A percentile compares a stretch with the other conserved stretches of the same genome.
Conservation (phyloP, 148 eudicot species). For the Drosera capensis region DNA sequence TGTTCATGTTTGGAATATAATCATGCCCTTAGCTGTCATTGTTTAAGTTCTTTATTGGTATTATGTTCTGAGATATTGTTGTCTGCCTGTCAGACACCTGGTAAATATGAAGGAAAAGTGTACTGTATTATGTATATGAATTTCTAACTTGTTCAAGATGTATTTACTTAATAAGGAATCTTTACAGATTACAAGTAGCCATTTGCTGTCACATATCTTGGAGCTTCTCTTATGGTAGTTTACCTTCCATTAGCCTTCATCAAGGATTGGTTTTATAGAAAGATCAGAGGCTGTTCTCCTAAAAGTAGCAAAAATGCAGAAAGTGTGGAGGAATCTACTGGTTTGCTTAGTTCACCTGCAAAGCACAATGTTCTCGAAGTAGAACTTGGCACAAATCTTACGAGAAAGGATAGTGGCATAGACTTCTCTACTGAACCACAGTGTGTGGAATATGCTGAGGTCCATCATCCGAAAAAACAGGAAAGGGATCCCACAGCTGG, state of each 20-base stretch:
- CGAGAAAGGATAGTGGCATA: slow-evolving; percentile 47
- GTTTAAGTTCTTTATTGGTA: too few relatives aligned
- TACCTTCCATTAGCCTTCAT: slow-evolving; percentile 85
- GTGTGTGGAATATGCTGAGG: slow-evolving; percentile 19
- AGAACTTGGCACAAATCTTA: slow-evolving; percentile 43
- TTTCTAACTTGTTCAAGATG: too few relatives aligned
- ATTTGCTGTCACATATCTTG: slow-evolving; percentile 96
- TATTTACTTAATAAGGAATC: slow-evolving; percentile 54
- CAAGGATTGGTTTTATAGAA: slow-evolving; percentile 63
- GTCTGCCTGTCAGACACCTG: too few relatives aligned
- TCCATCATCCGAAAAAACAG: slow-evolving; percentile 19
- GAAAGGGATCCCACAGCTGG: slow-evolving; percentile 42
- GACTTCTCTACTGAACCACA: slow-evolving; percentile 46
- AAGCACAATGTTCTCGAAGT: slow-evolving; percentile 40
- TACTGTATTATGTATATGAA: too few relatives aligned
- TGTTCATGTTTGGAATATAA: too few relatives aligned
- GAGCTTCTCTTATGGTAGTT: slow-evolving; percentile 94
- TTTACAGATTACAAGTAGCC: slow-evolving; percentile 85
- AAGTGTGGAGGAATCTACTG: slow-evolving; percentile 23
- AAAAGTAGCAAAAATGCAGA: slow-evolving; percentile 29
- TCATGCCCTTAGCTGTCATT: too few relatives aligned
- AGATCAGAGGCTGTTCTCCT: slow-evolving; percentile 39
- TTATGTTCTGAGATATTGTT: too few relatives aligned
- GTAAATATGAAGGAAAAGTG: too few relatives aligned
- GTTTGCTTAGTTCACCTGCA: slow-evolving; percentile 40